Base-by-base conservation (phyloP, 139 green algal species). In the Coccomyxa sp. region DNA sequence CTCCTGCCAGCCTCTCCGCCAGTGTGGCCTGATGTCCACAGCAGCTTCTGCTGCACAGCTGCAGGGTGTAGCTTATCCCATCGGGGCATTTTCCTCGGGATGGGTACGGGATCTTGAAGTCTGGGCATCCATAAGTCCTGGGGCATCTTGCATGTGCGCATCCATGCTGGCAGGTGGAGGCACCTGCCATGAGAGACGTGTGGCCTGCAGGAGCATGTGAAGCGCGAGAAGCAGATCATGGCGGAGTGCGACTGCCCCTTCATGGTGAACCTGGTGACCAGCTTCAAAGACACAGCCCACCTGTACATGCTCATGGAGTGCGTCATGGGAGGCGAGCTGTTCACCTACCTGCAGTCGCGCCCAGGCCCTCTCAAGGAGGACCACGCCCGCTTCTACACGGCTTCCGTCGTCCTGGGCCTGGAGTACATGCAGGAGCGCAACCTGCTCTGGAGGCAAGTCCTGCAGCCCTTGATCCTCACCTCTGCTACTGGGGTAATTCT, bases 241-340 rank as follows among this genome's bases (percentile, higher is more conserved):
- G 70, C 82, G 34, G 88, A 94, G 76, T 95, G 93, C 76, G 75
- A 88, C 83, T 93, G 81, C 68, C 87, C 88, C 69, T 98, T 97
- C 88, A 83, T 97, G 38, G 94, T 98, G 29, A 89, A 89, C 50
- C 86, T 98, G 73, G 77, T 91, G 39, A 82, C 89, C 36, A 87
- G 86, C 27, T 90, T 91, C 82, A 82, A 92, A 79, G 88, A 94
- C 83, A 54, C 37, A 6, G 22, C 73, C 9, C 72, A 81, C 75
- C 78, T 95, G 34, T 97, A 97, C 88, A 93, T 98, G 90, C 81
- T 98, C 74, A 91, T 98, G 91, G 93, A 98, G 77, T 83, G 82
- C 3, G 89, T 96, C 55, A 90, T 96, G 89, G 95, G 95, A 5
- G 95, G 95, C 6, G 95, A 99, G 86, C 86, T 99, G 10, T 99